Evolutionary conservation across 1,284 basidiomycete species (phyloP), one percentile per base, ranked within the genome.

Genomic region (Leccinum laetum): DNA sequence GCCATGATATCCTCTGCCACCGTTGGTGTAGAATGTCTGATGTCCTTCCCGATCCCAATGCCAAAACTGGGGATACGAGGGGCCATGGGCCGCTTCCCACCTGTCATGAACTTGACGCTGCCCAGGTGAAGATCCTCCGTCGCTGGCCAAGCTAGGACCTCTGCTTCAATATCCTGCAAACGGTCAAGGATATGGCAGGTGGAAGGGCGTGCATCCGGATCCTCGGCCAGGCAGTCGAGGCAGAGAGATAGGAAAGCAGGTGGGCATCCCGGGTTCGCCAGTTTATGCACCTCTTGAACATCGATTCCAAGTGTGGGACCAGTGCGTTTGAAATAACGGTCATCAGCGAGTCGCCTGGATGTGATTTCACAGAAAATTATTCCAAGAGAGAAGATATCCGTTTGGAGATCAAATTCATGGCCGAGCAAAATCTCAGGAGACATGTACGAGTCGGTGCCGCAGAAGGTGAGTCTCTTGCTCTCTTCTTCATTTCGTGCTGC

Each of bases 361-460:
- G 90, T 84, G 70, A 99, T 94, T 80, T 99, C 97, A 73, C 94
- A 93, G 72, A 98, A 92, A 71, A 99, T 97, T 75, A 99, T 89
- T 1, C 96, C 97, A 21, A 98, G 86, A 6, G 95, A 96, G 78
- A 94, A 98, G 11, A 98, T 89, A 75, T 99, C 97, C 7, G 96
- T 97, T 3, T 94, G 91, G 7, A 99, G 86, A 74, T 94, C 92
- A 72, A 99, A 98, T 72, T 95, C 92, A 63, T 93, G 86, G 18
- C 96, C 96, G 13, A 94, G 83, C 7, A 98, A 82, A 70, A 99
- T 98, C 78, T 99, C 97, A 0, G 96, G 97, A 9, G 89, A 94
- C 93, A 93, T 93, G 79, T 94, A 95, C 3, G 93, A 92, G 73
- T 98, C 96, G 0, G 96, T 99, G 16, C 96, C 96, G 72, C 97